Conservation (phyloP, 2,329 filamentous ascomycete genomes). For the Venturia carpophila region DNA sequence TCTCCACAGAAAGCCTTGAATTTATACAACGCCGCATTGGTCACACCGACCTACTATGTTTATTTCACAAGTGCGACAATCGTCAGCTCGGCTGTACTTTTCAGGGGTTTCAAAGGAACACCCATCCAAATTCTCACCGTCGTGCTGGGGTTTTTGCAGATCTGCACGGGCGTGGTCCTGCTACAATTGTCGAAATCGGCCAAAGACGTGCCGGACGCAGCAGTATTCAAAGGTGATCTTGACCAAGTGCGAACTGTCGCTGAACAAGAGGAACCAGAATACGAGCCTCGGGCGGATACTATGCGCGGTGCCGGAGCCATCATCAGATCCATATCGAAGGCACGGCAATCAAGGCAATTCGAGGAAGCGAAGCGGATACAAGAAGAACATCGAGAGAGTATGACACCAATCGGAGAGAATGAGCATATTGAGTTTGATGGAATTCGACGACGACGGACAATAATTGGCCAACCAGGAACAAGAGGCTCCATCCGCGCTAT, state of each 20-base stretch:
- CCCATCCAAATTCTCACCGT: slow-evolving; percentile 74
- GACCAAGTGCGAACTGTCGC: slow-evolving; percentile 94
- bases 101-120: slow-evolving; percentile 88
- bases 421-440: slow-evolving; percentile 89
- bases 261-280: slow-evolving; percentile 91
- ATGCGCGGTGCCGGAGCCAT: slow-evolving; percentile 88
- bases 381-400: slow-evolving; percentile 76
- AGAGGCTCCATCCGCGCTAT: background rate
- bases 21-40: slow-evolving; percentile 89
- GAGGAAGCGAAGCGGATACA: slow-evolving; percentile 71
- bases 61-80: slow-evolving; percentile 97
- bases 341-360: slow-evolving; percentile 68
- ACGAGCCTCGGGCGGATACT: slow-evolving; percentile 91
- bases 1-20: slow-evolving; percentile 87
- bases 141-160: slow-evolving; percentile 86
- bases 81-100: slow-evolving; percentile 83
- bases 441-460: slow-evolving; percentile 62
- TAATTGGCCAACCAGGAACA: slow-evolving; percentile 27
- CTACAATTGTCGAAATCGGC: slow-evolving; percentile 96
- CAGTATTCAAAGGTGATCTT: slow-evolving; percentile 85
- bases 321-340: slow-evolving; percentile 69
- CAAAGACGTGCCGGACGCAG: slow-evolving; percentile 91
- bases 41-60: slow-evolving; percentile 97
- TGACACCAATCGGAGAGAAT: slow-evolving; percentile 70
- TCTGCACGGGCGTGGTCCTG: slow-evolving; percentile 85